phyloP scores from a whole-genome alignment of 352 stramenopile species.

The Phytophthora boehmeriae region DNA sequence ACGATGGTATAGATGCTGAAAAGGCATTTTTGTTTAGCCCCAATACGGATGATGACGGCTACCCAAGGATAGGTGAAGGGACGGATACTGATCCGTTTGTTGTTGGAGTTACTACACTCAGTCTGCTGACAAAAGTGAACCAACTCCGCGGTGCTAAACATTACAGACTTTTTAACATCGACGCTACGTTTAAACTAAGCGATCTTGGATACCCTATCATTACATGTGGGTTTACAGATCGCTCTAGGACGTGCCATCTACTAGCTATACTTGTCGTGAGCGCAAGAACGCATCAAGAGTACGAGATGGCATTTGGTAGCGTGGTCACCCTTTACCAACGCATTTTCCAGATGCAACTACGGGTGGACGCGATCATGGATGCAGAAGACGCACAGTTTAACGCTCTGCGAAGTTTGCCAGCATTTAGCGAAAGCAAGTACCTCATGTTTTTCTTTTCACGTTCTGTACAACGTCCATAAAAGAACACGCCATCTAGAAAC shows the following conservation, averaged over 20 bases:
- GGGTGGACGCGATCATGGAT: constrained; percentile 7
- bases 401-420: neutral
- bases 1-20: neutral
- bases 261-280: constrained; percentile 7
- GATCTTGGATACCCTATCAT: constrained; percentile 5
- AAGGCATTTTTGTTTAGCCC: neutral
- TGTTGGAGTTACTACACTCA: neutral
- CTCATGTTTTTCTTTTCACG: constrained; percentile 31
- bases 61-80: neutral
- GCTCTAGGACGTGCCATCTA: neutral
- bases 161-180: constrained; percentile 6
- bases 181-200: constrained; percentile 14
- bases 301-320: neutral
- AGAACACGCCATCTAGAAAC: constrained; percentile 8
- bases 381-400: constrained; percentile 7
- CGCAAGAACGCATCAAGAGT: neutral
- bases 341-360: neutral
- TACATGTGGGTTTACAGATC: constrained; percentile 8
- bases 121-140: neutral
- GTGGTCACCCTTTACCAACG: neutral
- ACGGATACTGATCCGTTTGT: neutral
- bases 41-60: neutral
- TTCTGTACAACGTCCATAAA: constrained; percentile 29
- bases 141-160: neutral
- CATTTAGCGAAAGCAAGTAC: neutral